Base-by-base conservation (phyloP, 768 basidiomycete genomes). In the Tricholoma hemisulphureum region DNA sequence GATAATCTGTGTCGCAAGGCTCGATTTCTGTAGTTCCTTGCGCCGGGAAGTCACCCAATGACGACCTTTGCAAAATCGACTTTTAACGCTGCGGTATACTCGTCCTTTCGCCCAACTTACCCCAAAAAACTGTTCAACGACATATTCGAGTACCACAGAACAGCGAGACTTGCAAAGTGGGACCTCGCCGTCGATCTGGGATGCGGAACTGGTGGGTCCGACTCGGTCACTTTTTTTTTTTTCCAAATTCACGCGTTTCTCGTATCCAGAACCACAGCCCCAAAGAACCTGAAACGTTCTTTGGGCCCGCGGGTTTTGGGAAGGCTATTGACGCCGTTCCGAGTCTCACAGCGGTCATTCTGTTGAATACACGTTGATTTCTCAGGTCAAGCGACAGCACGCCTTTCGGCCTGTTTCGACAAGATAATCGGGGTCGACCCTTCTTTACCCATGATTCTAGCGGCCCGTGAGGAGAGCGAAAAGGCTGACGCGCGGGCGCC, bases 351-450 rank as follows among this genome's bases (percentile, higher is more conserved):
- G n/a, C n/a, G n/a, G n/a, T n/a, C n/a, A n/a, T n/a, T n/a, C n/a
- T n/a, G n/a, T n/a, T n/a, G n/a, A n/a, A n/a, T n/a, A n/a, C n/a
- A n/a, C n/a, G n/a, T n/a, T 35, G 16, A 21, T 48, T 16, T 32
- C n/a, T 20, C 56, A 90, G 90, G 91, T 34, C 87, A 92, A 67
- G 87, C 88, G 28, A 92, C 88, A 0, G 67, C 77, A 2, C 79
- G 79, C 41, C 76, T 91, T 4, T 71, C n/a, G n/a, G n/a, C 69
- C 1, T 65, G 75, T 0, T 94, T 94, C 71, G 66, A 67, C 11
- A 71, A 76, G n/a, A 78, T 91, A 45, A 75, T 84, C 18, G 93
- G 86, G 2, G 74, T 91, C n/a, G 93, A 95, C 55, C 89, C 92
- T 0, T 87, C 88, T 41, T 69, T 72, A 37, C 77, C 78, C 52